Base-by-base conservation (phyloP, 1,284 basidiomycete species). In the Anthracocystis setariae region DNA sequence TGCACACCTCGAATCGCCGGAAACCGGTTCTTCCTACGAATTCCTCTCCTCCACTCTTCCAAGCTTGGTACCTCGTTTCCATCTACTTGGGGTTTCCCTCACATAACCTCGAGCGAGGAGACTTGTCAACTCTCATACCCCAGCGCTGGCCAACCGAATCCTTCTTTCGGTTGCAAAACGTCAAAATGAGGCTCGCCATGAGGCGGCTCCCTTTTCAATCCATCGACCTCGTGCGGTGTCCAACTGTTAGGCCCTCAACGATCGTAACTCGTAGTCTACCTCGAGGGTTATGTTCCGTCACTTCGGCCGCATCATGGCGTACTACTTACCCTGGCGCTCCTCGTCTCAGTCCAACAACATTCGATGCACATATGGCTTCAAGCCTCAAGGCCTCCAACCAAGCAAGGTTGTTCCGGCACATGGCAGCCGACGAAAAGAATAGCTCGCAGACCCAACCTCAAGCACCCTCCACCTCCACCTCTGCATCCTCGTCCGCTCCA, bases 101-200 rank as follows among this genome's bases (percentile, higher is more conserved):
- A 37, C 35, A 18, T 42, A 21, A 21, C 39, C n/a, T 21, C 39
- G 17, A 37, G 35, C 5, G 8, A n/a, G n/a, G n/a, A n/a, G 5
- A 37, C 29, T 12, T 29, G 12, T 12, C 29, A 29, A 7, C 29
- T 29, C 29, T 12, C 29, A 29, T 12, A 5, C 12, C 12, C 29
- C 29, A 12, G 29, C 5, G 5, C 12, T 37, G 8, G 35, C 8
- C 21, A 3, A 18, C n/a, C 53, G 2, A 9, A 17, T 7, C 27
- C 12, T 23, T 21, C 38, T 9, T 23, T 23, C n/a, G 39, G 46
- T 55, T 55, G 63, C 63, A 32, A 39, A 25, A n/a, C 7, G 15
- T 15, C 50, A 67, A n/a, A 8, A 67, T 67, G 64, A 56, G 64
- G 64, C 48, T 67, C 52, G 57, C 53, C 64, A 51, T 67, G 25